phyloP scores from a whole-genome alignment of 2,329 filamentous ascomycete genomes.

The Xylariales sp. region DNA sequence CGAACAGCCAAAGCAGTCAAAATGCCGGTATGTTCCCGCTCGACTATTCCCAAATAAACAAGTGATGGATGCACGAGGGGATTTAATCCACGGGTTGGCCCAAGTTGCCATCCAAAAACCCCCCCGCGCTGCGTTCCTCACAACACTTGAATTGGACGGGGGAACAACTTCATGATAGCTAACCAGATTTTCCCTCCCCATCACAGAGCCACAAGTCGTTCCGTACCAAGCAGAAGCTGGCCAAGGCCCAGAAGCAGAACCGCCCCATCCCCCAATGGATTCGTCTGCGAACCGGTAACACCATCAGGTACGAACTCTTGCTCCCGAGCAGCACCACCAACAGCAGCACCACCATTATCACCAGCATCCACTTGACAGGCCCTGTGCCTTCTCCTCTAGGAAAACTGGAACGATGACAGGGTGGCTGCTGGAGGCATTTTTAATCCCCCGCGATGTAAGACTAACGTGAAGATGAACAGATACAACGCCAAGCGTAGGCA shows the following conservation, averaged over 20 bases:
- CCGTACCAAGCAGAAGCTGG: constrained; percentile 99
- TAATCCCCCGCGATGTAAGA: no score
- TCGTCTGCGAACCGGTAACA: constrained; percentile 96
- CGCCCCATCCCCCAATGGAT: constrained; percentile 99
- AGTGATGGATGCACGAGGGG: no score
- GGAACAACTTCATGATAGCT: no score
- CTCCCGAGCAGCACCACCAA: no score
- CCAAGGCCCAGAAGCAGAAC: constrained; percentile 99
- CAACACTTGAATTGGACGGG: no score
- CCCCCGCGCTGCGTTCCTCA: neutral
- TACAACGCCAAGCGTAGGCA: constrained; percentile 99
- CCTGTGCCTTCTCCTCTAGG: no score
- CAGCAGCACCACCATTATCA: constrained; percentile 6
- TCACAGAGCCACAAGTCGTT: constrained; percentile 97
- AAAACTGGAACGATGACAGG: no score
- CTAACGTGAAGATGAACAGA: constrained; percentile 45
- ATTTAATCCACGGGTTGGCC: no score
- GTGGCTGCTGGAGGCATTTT: no score
- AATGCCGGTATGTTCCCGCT: constrained; percentile 33
- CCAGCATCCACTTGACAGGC: neutral
- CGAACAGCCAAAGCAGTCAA: constrained; percentile 32
- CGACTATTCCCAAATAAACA: no score
- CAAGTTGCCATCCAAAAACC: no score
- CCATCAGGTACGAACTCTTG: constrained; percentile 99
- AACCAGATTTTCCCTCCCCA: constrained; percentile 3